Conservation (phyloP, 1,284 basidiomycete genomes). For the Mrakiaceae sp. region DNA sequence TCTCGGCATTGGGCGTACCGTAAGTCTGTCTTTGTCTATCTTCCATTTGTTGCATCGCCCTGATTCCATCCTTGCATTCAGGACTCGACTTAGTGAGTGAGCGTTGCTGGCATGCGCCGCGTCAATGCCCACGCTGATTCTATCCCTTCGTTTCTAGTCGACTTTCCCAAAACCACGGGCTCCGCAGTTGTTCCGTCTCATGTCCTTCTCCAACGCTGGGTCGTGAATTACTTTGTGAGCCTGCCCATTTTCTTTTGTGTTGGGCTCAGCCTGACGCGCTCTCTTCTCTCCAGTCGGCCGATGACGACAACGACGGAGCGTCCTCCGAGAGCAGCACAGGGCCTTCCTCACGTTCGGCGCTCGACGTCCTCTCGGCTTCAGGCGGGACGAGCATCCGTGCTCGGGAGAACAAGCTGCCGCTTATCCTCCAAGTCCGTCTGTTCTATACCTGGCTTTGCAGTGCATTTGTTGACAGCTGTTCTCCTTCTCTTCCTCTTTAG, state of each 20-base stretch:
- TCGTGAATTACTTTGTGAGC: constrained; percentile 11
- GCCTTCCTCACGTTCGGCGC: not conserved
- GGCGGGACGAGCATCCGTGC: not conserved
- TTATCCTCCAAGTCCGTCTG: constrained; percentile 1
- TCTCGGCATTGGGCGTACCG: no score
- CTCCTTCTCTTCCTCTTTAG: not conserved
- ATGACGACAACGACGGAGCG: no score
- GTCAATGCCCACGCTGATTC: no score
- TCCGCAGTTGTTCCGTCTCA: not conserved
- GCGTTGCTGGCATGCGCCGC: no score
- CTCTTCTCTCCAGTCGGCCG: no score
- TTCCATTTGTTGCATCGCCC: no score
- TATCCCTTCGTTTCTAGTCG: not conserved
- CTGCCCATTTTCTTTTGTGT: no score
- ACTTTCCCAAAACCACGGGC: constrained; percentile 4
- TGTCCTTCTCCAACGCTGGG: constrained; percentile 10
- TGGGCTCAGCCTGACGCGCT: no score
- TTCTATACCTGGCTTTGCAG: not conserved
- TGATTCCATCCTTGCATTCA: no score
- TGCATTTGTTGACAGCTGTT: not conserved
- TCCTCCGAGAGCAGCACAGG: no score
- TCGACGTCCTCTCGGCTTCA: constrained; percentile 1
- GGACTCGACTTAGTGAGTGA: no score
- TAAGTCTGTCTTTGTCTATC: no score
- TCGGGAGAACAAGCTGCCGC: not conserved